Base-by-base conservation (phyloP, 345 rosid genomes). In the Xanthoceras sorbifolium region DNA sequence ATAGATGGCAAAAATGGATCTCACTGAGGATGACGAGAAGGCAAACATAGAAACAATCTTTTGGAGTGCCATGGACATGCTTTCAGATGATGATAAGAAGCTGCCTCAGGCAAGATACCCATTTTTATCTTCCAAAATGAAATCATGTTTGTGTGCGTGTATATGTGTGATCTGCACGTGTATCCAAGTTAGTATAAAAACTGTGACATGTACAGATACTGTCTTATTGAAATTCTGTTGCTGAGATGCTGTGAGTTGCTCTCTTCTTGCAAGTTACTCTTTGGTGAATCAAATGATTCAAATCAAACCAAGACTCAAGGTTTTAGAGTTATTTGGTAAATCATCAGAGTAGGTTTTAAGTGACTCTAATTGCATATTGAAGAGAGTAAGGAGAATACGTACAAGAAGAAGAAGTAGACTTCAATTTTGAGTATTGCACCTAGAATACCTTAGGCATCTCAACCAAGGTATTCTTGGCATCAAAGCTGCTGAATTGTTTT, bases 1-100 rank as follows among this genome's bases (percentile, higher is more conserved):
- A 4, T 80, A 96, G 99, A 93, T 96, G 97, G 91, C 98, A 72
- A 96, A 93, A 85, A 82, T 96, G 99, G 99, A 91, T 88, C 86
- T 96, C 59, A 96, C 88, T 76, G 88, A 83, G 28, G 99, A 96
- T 67, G 91, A 92, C 68, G 99, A 96, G 89, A 96, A 96, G 88
- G 92, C 64, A 50, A 86, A 85, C 74, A 92, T 81, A 68, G 99
- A 96, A 85, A 88, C 85, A 29, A 92, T 93, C 73, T 96, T 93
- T 77, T 92, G 94, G 89, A 93, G 93, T 87, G 99, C 99, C 76
- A 93, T 96, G 85, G 98, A 90, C 87, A 92, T 90, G 94, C 98
- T 96, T 71, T 96, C 99, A 29, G 92, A 92, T 72, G 99, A 96
- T 81, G 99, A 96, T 84, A 96, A 92, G 84, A 93, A 96, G 89